These are phyloP conservation scores for Ogataea pignaliae DNA, from an alignment of 805 yeast genomes.

Conservation along the genomic window DNA sequence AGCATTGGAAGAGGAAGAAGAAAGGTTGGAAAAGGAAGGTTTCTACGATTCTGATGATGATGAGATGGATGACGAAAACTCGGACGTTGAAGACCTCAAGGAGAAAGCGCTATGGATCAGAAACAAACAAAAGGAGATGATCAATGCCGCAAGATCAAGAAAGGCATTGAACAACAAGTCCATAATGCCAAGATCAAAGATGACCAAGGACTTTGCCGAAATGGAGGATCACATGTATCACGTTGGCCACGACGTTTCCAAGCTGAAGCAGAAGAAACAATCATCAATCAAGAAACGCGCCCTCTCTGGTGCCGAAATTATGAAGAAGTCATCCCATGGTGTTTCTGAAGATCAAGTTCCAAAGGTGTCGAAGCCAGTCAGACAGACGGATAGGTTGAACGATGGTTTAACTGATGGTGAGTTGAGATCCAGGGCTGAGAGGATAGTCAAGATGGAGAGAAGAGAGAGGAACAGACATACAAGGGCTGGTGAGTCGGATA, in stretches of 20 bases:
- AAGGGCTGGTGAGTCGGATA: slow-evolving; percentile 93
- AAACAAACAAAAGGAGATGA: slow-evolving; percentile 91
- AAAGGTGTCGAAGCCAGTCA: slow-evolving; percentile 35
- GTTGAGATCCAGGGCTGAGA: slow-evolving; percentile 76
- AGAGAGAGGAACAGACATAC: slow-evolving; percentile 91
- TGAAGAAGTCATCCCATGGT: slow-evolving; percentile 39
- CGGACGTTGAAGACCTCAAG: slow-evolving; percentile 61
- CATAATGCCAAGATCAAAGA: slow-evolving; percentile 85
- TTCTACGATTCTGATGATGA: slow-evolving; percentile 87
- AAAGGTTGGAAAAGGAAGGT: slow-evolving; percentile 86
- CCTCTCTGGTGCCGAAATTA: slow-evolving; percentile 73
- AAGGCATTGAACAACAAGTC: slow-evolving; percentile 84
- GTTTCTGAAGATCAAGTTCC: slow-evolving; percentile 15
- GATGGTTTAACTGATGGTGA: slow-evolving; percentile 86
- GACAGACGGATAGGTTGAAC: slow-evolving; percentile 74
- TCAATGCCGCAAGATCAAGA: slow-evolving; percentile 79
- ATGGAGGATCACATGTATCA: slow-evolving; percentile 88
- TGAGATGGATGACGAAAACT: slow-evolving; percentile 50
- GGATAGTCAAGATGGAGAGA: slow-evolving; percentile 84
- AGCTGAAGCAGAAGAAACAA: slow-evolving; percentile 43
- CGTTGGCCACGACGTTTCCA: slow-evolving; percentile 81
- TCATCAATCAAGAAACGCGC: slow-evolving; percentile 24
- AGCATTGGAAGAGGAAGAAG: slow-evolving; percentile 97
- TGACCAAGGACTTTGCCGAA: slow-evolving; percentile 66
- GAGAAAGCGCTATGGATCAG: slow-evolving; percentile 95